A percentile compares a stretch with the other conserved stretches of the same genome.
Evolutionary conservation across 352 stramenopile genomes (phyloP).

Genomic region (Halophytophthora batemanensis): DNA sequence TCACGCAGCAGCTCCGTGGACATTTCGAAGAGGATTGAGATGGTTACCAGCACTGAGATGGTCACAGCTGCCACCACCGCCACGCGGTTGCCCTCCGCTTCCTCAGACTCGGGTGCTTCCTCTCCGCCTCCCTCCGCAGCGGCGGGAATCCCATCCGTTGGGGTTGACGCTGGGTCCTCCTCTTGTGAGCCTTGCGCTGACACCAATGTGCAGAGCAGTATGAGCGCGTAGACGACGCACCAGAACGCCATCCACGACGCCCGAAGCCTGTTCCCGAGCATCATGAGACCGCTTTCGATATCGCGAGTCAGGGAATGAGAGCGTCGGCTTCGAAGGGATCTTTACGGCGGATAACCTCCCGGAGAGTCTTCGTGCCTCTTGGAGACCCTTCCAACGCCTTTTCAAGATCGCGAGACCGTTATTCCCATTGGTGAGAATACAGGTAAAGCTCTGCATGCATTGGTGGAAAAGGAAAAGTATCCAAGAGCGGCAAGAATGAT

Average conservation of each 20-base stretch:
- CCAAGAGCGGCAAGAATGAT: conserved; percentile 6
- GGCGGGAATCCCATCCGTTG: neutral
- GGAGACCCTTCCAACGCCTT: too few species aligned
- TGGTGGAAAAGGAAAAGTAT: conserved; percentile 13
- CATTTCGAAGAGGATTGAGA: conserved; percentile 68
- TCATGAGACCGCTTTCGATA: conserved; percentile 7
- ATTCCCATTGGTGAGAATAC: neutral
- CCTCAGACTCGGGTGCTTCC: conserved; percentile 7
- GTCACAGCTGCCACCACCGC: conserved; percentile 45
- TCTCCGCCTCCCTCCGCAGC: neutral
- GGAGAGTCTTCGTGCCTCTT: too few species aligned
- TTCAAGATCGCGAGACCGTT: neutral
- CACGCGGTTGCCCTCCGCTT: conserved; percentile 17
- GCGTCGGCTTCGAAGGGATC: neutral
- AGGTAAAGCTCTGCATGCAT: conserved; percentile 7
- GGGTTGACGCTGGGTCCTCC: neutral
- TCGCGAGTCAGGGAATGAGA: conserved; percentile 9
- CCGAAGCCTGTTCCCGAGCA: conserved; percentile 7
- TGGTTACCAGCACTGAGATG: conserved; percentile 54
- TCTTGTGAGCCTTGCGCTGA: conserved; percentile 24
- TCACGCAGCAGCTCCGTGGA: conserved; percentile 37
- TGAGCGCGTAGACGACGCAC: conserved; percentile 9
- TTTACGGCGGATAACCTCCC: too few species aligned
- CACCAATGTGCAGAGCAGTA: conserved; percentile 19
- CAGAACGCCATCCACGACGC: conserved; percentile 6